phyloP scores from a whole-genome alignment of 257 asterid species.

The Scutellaria barbata region DNA sequence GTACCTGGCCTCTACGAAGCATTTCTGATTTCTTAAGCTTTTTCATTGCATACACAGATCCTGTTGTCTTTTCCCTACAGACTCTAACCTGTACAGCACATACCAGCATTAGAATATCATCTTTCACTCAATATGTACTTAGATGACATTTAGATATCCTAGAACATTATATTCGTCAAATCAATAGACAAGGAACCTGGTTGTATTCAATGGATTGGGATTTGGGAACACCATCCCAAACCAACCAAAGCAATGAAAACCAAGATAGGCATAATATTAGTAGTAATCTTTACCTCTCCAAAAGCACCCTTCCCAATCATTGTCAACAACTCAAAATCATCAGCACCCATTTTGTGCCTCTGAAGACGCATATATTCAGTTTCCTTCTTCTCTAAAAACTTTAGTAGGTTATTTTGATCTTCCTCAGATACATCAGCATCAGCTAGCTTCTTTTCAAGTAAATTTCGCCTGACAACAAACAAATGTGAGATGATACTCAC shows the following conservation, averaged over 20 bases:
- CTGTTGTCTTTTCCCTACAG: constrained; percentile 92
- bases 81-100: constrained; percentile 74
- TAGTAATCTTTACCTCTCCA: constrained; percentile 76
- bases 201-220: constrained; percentile 6
- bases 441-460: constrained; percentile 92
- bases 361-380: constrained; percentile 99
- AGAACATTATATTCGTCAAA: constrained; percentile 24
- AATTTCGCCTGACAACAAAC: constrained; percentile 63
- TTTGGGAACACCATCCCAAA: constrained; percentile 7
- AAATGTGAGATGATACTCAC: constrained; percentile 24
- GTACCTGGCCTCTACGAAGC: constrained; percentile 99
- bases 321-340: constrained; percentile 90
- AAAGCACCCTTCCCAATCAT: constrained; percentile 99
- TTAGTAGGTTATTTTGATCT: constrained; percentile 86
- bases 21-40: constrained; percentile 97
- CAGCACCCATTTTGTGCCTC: constrained; percentile 96
- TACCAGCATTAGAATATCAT: constrained; percentile 23
- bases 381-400: constrained; percentile 92
- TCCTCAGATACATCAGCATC: constrained; percentile 99
- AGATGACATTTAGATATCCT: constrained; percentile 3
- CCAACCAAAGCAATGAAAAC: constrained; percentile 18
- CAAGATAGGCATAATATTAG: not conserved
- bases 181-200: constrained; percentile 25
- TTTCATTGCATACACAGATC: constrained; percentile 96
- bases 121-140: constrained; percentile 8